Conservation (phyloP, 192 early-diverging fungal species). For the Thoreauomyces humboldtii region DNA sequence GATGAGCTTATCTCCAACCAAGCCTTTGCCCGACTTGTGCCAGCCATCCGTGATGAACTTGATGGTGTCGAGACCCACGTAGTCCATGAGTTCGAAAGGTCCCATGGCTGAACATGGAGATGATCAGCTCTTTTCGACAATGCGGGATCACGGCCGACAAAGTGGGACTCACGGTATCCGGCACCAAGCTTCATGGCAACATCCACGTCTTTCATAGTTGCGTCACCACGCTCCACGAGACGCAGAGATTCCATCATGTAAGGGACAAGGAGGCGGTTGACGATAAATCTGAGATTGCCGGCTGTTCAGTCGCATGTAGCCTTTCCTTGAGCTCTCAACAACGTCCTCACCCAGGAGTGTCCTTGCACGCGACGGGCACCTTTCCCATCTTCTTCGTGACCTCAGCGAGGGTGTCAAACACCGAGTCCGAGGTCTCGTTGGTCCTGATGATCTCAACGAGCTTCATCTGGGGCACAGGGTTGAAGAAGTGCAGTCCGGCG, state of each 20-base stretch:
- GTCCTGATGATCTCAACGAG: slow-evolving; percentile 91
- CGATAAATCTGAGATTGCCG: slow-evolving; percentile 73
- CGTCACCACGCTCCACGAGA: slow-evolving; percentile 86
- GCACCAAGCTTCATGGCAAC: slow-evolving; percentile 97
- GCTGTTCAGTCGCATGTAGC: too few species aligned
- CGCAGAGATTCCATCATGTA: slow-evolving; percentile 96
- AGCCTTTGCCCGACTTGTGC: slow-evolving; percentile 77
- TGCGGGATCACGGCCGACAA: neutral
- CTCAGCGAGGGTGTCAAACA: slow-evolving; percentile 62
- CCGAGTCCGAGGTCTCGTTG: slow-evolving; percentile 53
- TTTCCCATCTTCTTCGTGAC: slow-evolving; percentile 80
- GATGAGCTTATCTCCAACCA: slow-evolving; percentile 71
- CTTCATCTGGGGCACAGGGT: slow-evolving; percentile 99
- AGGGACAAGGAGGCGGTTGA: slow-evolving; percentile 93
- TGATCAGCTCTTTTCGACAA: neutral
- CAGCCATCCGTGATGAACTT: slow-evolving; percentile 96
- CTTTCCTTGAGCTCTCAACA: too few species aligned
- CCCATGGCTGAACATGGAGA: slow-evolving; percentile 81
- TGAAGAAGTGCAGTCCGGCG: slow-evolving; percentile 95
- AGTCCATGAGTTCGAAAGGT: slow-evolving; percentile 79
- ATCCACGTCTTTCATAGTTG: slow-evolving; percentile 82
- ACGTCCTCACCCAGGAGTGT: slow-evolving; percentile 82
- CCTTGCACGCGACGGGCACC: slow-evolving; percentile 88
- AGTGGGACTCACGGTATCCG: slow-evolving; percentile 64
- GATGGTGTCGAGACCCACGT: slow-evolving; percentile 93